A percentile compares a stretch with the other conserved stretches of the same genome.
Conservation (phyloP, 768 basidiomycete genomes). For the Boletus rubescentipes region DNA sequence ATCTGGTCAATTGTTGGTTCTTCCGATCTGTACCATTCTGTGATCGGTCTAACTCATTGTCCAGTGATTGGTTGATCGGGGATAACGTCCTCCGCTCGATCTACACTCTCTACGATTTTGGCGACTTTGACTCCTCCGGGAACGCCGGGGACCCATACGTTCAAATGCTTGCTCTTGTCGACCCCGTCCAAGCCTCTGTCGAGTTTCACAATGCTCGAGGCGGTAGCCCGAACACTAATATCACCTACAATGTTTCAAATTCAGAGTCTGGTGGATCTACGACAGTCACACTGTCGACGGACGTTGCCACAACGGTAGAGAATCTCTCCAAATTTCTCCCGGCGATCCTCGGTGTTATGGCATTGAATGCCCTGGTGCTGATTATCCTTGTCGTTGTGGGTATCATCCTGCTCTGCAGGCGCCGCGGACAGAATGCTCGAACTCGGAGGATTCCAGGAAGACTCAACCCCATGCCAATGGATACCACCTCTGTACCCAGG, state of each 20-base stretch:
- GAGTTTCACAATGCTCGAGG: conserved; percentile 73
- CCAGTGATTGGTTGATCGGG: conserved; percentile 79
- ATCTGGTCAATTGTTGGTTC: conserved; percentile 63
- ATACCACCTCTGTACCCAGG: conserved; percentile 34
- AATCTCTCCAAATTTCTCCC: conserved; percentile 67
- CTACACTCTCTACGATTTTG: conserved; percentile 83
- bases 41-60: conserved; percentile 6
- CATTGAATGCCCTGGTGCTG: conserved; percentile 72
- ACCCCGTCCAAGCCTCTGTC: conserved; percentile 65
- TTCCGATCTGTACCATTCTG: neutral
- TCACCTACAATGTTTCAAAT: conserved; percentile 58
- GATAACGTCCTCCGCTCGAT: conserved; percentile 82
- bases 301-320: conserved; percentile 58
- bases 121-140: conserved; percentile 66
- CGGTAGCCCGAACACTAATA: conserved; percentile 59
- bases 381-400: conserved; percentile 55
- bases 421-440: conserved; percentile 38
- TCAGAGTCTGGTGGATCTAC: conserved; percentile 45
- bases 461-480: conserved; percentile 58
- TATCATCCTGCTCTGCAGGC: conserved; percentile 52
- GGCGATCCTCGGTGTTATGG: conserved; percentile 72
- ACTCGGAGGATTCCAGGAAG: conserved; percentile 42
- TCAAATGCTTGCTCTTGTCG: conserved; percentile 66
- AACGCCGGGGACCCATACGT: conserved; percentile 77
- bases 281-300: conserved; percentile 54